Evolutionary conservation across 140 eudicot genomes (phyloP).

Genomic region (Oenanthe javanica): DNA sequence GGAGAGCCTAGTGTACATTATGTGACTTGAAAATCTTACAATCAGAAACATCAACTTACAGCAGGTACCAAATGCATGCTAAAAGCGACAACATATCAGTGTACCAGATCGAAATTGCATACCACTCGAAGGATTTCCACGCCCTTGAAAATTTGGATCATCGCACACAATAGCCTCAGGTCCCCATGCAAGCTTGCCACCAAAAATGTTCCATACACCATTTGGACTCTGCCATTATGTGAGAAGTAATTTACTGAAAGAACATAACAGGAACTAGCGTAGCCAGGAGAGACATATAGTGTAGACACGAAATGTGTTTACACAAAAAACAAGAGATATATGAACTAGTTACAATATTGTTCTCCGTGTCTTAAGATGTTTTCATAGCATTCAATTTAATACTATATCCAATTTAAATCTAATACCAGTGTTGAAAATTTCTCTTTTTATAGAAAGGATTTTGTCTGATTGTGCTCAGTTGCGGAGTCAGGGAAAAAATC

Average conservation of each 20-base stretch:
- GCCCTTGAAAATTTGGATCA: conserved; percentile 95
- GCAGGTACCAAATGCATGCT: neutral
- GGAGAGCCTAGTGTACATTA: neutral
- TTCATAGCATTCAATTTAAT: neutral
- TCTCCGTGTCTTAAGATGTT: neutral
- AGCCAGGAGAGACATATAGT: neutral
- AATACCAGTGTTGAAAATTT: neutral
- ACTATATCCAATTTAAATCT: neutral
- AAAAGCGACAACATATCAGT: conserved; percentile 7
- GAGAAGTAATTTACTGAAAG: neutral
- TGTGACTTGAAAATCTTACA: neutral
- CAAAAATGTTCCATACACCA: conserved; percentile 93
- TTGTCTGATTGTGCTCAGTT: neutral
- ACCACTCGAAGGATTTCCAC: conserved; percentile 27
- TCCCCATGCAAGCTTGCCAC: conserved; percentile 89
- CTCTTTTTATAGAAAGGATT: neutral
- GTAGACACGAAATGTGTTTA: neutral
- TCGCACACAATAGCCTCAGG: conserved; percentile 85
- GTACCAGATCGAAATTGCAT: conserved; percentile 13
- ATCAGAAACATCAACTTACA: neutral
- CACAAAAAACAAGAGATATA: neutral
- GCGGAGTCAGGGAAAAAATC: too few species aligned
- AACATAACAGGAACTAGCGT: neutral
- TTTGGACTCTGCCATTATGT: conserved; percentile 40
- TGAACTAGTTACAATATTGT: neutral